Conservation (phyloP, 2,329 filamentous ascomycete species). For the Fusarium drepaniforme region DNA sequence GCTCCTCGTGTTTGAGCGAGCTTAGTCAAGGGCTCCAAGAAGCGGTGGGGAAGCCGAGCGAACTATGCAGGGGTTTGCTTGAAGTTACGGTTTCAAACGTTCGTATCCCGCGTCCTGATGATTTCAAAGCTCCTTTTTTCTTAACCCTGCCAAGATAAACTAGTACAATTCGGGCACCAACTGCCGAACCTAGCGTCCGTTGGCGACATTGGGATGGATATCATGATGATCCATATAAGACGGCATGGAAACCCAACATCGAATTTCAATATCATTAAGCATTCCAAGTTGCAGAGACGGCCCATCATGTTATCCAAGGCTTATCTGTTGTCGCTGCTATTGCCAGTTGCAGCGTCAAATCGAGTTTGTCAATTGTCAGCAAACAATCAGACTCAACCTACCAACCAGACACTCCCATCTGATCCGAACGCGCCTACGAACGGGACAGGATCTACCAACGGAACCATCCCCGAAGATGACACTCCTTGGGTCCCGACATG, state of each 20-base stretch:
- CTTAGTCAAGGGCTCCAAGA: background rate
- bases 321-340: background rate
- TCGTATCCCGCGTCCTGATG: constrained; percentile 3
- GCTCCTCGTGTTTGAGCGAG: background rate
- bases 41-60: background rate
- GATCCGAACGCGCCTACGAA: constrained; percentile 1
- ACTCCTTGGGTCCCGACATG: constrained; percentile 3
- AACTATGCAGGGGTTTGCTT: constrained; percentile 2
- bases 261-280: background rate
- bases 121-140: constrained; percentile 1
- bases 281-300: background rate
- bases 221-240: background rate
- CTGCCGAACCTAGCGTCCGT: background rate
- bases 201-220: background rate
- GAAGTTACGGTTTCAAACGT: constrained; percentile 1
- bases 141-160: background rate
- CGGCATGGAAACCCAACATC: background rate
- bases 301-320: constrained; percentile 1
- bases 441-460: constrained; percentile 4
- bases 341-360: background rate
- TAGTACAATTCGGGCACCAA: background rate
- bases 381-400: constrained; percentile 3
- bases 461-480: constrained; percentile 6
- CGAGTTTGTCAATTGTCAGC: background rate
- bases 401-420: background rate